phyloP scores from a whole-genome alignment of 2,329 filamentous ascomycete genomes.

The Plenodomus lindquistii region DNA sequence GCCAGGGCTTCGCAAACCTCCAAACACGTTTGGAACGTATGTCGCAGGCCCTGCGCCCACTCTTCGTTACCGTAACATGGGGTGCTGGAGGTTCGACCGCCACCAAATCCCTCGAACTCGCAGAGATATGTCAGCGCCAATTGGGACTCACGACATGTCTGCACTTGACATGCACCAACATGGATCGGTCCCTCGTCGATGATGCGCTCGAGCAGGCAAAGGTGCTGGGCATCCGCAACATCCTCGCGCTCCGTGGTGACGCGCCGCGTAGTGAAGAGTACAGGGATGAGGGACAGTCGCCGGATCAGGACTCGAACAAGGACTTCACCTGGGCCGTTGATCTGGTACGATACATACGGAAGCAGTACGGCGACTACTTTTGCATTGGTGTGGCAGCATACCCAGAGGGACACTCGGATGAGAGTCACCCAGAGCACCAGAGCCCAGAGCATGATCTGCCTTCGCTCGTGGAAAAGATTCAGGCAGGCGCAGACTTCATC shows the following conservation, averaged over 20 bases:
- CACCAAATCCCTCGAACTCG: slow-evolving; percentile 87
- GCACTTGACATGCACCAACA: slow-evolving; percentile 97
- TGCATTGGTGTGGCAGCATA: slow-evolving; percentile 94
- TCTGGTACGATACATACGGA: slow-evolving; percentile 84
- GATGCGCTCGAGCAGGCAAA: slow-evolving; percentile 90
- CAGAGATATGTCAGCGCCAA: slow-evolving; percentile 92
- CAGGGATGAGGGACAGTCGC: slow-evolving; percentile 64
- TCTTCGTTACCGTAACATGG: slow-evolving; percentile 98
- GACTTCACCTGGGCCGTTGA: slow-evolving; percentile 90
- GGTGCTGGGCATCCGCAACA: slow-evolving; percentile 87
- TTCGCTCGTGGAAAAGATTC: slow-evolving; percentile 85
- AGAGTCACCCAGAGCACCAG: slow-evolving; percentile 81
- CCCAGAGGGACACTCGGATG: slow-evolving; percentile 92
- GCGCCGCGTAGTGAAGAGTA: slow-evolving; percentile 91
- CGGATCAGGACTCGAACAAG: slow-evolving; percentile 66
- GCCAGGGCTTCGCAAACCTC: slow-evolving; percentile 83
- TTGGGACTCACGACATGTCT: slow-evolving; percentile 91
- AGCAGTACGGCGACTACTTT: slow-evolving; percentile 89
- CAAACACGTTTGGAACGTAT: slow-evolving; percentile 92
- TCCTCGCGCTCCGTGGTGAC: slow-evolving; percentile 88
- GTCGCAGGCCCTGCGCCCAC: slow-evolving; percentile 84
- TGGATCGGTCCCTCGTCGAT: slow-evolving; percentile 85
- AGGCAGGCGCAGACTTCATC: slow-evolving; percentile 93
- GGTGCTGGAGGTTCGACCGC: slow-evolving; percentile 93
- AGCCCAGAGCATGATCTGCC: slow-evolving; percentile 71